A percentile compares a stretch with the other conserved stretches of the same genome.
phyloP scores from a whole-genome alignment of 108 stramenopile genomes.

The Poteriospumella lacustris region DNA sequence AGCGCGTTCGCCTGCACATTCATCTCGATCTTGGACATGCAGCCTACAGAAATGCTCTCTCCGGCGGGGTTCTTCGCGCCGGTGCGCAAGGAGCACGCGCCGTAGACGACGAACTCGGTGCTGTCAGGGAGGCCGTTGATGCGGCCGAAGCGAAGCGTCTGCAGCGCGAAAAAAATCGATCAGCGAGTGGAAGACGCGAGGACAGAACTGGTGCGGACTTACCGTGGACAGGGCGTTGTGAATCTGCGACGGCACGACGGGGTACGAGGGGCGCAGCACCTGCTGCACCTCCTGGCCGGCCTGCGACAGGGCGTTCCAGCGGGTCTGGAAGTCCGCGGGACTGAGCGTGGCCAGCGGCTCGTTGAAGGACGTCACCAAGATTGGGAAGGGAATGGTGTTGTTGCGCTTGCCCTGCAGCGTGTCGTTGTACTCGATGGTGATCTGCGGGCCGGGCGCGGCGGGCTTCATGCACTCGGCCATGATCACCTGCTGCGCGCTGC shows the following conservation, averaged over 20 bases:
- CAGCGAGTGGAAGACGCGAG: too few relatives aligned
- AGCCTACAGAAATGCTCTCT: constrained; percentile 33
- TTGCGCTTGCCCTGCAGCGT: not conserved
- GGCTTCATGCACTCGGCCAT: constrained; percentile 43
- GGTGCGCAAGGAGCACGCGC: constrained; percentile 28
- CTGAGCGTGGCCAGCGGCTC: not conserved
- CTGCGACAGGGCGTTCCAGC: not conserved
- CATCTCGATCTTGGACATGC: constrained; percentile 30
- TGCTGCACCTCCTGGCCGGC: constrained; percentile 14
- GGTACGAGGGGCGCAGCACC: constrained; percentile 2
- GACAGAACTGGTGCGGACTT: not conserved
- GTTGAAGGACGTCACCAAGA: constrained; percentile 22
- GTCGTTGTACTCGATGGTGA: not conserved
- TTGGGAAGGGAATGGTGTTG: constrained; percentile 15
- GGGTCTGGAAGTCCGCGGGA: not conserved
- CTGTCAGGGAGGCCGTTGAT: constrained; percentile 3
- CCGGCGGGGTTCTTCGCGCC: constrained; percentile 31
- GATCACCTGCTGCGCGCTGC: constrained; percentile 18
- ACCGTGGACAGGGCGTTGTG: not conserved
- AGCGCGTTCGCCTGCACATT: constrained; percentile 26
- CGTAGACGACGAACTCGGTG: constrained; percentile 24
- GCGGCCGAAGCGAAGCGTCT: constrained; percentile 3
- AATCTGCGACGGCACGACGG: not conserved
- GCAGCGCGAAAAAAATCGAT: not conserved
- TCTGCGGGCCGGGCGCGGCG: constrained; percentile 9